Base-by-base conservation (phyloP, 1,139 yeast species). In the Nakaseomyces sp. region DNA sequence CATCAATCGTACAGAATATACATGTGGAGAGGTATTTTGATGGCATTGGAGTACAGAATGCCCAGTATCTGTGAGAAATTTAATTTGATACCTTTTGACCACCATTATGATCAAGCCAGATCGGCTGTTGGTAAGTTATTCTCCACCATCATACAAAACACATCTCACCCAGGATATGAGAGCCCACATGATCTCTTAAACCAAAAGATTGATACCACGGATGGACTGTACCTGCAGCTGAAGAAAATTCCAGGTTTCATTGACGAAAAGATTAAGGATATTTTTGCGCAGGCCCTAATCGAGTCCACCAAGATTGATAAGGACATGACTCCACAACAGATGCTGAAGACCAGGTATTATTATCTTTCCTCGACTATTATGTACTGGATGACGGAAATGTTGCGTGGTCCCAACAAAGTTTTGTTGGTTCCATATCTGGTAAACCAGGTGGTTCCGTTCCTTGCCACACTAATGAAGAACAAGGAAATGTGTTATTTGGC, bases 401-500 rank as follows among this genome's bases (percentile, higher is more conserved):
- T 50, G 24, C 53, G 55, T 37, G 59, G 64, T 3, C 56, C 62
- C 0, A 56, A 57, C 36, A 58, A 57, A 20, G 45, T 54, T 2
- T 43, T 61, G 4, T 62, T 78, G 43, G 72, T 72, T 44, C 72
- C 71, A 4, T 65, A 64, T 40, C 44, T 71, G 31, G 55, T 61
- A 15, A 62, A 67, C 1, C 67, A 74, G 45, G 71, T 89, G 38
- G 66, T 87, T 1, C 96, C 96, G 13, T 81, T 86, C 50, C 67
- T 87, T 50, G 68, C 87, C 53, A 71, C 74, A 24, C 67, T 88
- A 45, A 76, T 81, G 46, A 74, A 74, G 43, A 73, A 85, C 69
- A 81, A 88, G 51, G 97, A 91, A 52, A 88, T 87, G 19, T 81
- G 89, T 55, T 83, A 81, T 48, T 73, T 89, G 49, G 82, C 89